A percentile compares a stretch with the other conserved stretches of the same genome.
Evolutionary conservation across 2,329 filamentous ascomycete species (phyloP).

Genomic region (Pseudogymnoascus sp.): DNA sequence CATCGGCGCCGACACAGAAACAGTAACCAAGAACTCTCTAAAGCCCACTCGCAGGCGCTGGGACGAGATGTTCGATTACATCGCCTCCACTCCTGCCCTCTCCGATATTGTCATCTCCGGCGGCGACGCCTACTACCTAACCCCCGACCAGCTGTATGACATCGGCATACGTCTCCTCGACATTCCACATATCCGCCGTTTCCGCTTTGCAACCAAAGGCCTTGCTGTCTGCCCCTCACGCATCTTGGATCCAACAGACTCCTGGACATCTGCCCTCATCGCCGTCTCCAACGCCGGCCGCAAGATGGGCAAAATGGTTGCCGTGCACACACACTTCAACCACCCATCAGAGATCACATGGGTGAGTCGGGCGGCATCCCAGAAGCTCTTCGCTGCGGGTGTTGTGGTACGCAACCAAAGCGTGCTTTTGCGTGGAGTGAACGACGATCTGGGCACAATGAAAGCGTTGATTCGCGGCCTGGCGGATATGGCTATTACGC

Average conservation of each 20-base stretch:
- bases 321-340: conserved; percentile 61
- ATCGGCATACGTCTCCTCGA: conserved; percentile 51
- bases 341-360: conserved; percentile 57
- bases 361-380: conserved; percentile 48
- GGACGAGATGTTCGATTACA: conserved; percentile 52
- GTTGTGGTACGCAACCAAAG: conserved; percentile 55
- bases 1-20: conserved; percentile 49
- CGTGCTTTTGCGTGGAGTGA: conserved; percentile 54
- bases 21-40: conserved; percentile 41
- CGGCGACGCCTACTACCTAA: conserved; percentile 54
- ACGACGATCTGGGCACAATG: conserved; percentile 50
- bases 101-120: conserved; percentile 58
- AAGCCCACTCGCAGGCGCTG: conserved; percentile 41
- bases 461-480: conserved; percentile 46
- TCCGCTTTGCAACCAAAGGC: conserved; percentile 58
- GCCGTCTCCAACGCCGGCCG: conserved; percentile 45
- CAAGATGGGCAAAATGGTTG: conserved; percentile 51
- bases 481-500: conserved; percentile 46
- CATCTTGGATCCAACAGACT: conserved; percentile 46
- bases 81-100: conserved; percentile 43
- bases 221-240: conserved; percentile 53
- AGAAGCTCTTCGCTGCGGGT: conserved; percentile 43
- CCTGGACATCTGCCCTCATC: conserved; percentile 49
- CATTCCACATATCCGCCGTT: conserved; percentile 52
- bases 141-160: conserved; percentile 43